A percentile compares a stretch with the other conserved stretches of the same genome.
Evolutionary conservation across 805 yeast genomes (phyloP).

Genomic region (Yamadazyma endophytica): DNA sequence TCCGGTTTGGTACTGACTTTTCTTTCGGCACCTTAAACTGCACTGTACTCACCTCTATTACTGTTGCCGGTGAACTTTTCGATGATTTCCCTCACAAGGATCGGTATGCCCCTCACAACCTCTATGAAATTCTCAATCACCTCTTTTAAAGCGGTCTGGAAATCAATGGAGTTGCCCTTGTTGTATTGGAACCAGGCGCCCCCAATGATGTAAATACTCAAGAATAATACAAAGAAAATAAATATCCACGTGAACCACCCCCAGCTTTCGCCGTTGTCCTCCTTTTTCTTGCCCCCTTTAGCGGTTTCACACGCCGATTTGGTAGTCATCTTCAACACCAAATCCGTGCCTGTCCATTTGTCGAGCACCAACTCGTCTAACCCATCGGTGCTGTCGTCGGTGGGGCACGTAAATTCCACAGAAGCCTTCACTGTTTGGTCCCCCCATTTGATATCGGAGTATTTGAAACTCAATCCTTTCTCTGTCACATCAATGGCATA

Average conservation of each 20-base stretch:
- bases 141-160: constrained; percentile 70
- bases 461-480: constrained; percentile 38
- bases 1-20: no score
- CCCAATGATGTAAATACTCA: constrained; percentile 67
- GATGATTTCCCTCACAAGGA: constrained; percentile 62
- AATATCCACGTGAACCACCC: constrained; percentile 84
- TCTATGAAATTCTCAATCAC: constrained; percentile 65
- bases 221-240: constrained; percentile 62
- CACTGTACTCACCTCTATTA: constrained; percentile 87
- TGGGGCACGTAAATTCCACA: constrained; percentile 46
- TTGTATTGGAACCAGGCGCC: constrained; percentile 75
- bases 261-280: constrained; percentile 50
- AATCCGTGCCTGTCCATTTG: constrained; percentile 33
- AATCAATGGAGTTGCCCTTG: constrained; percentile 65
- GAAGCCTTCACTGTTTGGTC: constrained; percentile 44
- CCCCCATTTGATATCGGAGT: constrained; percentile 72
- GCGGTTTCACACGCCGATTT: constrained; percentile 37
- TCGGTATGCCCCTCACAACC: constrained; percentile 56
- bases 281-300: constrained; percentile 25
- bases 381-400: constrained; percentile 15
- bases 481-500: constrained; percentile 36
- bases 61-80: constrained; percentile 60
- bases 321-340: constrained; percentile 27
- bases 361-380: constrained; percentile 21
- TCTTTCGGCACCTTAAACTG: no score